Base-by-base conservation (phyloP, 371 early-diverging fungal genomes). In the Blakeslea trispora region DNA sequence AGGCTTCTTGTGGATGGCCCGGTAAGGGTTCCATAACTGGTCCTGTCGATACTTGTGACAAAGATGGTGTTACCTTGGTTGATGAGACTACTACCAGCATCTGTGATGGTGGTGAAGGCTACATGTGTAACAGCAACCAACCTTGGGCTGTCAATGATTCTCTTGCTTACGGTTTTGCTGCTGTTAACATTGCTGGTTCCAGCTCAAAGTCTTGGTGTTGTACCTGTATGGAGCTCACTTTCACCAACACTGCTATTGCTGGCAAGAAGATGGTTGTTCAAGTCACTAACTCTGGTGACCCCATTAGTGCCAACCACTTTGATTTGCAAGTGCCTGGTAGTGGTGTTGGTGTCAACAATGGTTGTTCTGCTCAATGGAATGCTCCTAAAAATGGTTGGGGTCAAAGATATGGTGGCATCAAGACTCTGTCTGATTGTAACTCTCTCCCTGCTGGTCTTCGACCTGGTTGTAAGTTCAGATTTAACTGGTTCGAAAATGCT, bases 201-300 rank as follows among this genome's bases (percentile, higher is more conserved):
- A 48, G 31, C 39, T 75, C 71, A 55, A 23, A 63, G 9, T 61
- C 55, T 7, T 69, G 64, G 61, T 78, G 79, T 45, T 79, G 79
- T 55, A 65, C 65, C 18, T 79, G 79, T 53, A 77, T 68, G 39
- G 73, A 71, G 32, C 58, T 79, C 15, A 70, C 75, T 2, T 79
- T 79, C 54, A 72, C 78, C 11, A 62, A 64, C 22, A 50, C 57
- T 40, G 45, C 69, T 31, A 51, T 72, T 24, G 28, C 50, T 21
- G 79, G 73, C 55, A 79, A 79, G 55, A 69, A 59, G 47, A 52
- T 79, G 59, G 69, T 79, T 39, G 79, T 79, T n/a, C 79, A 79
- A 53, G 65, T 72, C 14, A 76, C 77, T 49, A 79, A 79, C 59
- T 72, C 71, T 37, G 79, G 79, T 48, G 66, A 65, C 34, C 75